These are phyloP conservation scores for Adansonia gregorii DNA, from an alignment of 441 rosid genomes.

Conservation along the genomic window DNA sequence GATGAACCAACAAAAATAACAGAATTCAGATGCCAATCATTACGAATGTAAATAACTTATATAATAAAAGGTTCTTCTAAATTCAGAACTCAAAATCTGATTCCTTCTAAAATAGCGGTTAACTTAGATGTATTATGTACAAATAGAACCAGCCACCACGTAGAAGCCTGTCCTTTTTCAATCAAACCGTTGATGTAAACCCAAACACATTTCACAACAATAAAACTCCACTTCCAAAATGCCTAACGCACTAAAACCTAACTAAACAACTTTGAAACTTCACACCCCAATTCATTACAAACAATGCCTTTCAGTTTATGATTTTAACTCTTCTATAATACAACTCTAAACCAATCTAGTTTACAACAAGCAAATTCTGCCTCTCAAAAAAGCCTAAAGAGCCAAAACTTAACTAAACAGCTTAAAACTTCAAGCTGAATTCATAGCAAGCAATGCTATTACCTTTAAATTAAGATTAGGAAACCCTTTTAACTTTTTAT, in stretches of 20 bases:
- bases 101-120: neutral
- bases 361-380: neutral
- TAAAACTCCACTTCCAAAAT: constrained; percentile 7
- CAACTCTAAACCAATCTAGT: neutral
- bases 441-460: neutral
- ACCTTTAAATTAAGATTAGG: neutral
- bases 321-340: neutral
- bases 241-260: neutral
- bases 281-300: neutral
- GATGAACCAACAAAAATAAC: constrained; percentile 1
- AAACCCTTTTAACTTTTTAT: neutral
- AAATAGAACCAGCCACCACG: neutral
- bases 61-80: neutral
- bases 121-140: neutral
- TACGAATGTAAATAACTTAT: neutral
- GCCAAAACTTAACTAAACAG: neutral
- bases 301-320: neutral
- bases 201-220: constrained; percentile 1
- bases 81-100: neutral
- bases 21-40: neutral
- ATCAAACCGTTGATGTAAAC: neutral
- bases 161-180: neutral
- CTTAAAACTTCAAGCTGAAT: neutral
- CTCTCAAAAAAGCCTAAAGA: neutral
- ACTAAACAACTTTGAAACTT: neutral